phyloP scores from a whole-genome alignment of 305 asterid species.

The Fraxinus floribunda region DNA sequence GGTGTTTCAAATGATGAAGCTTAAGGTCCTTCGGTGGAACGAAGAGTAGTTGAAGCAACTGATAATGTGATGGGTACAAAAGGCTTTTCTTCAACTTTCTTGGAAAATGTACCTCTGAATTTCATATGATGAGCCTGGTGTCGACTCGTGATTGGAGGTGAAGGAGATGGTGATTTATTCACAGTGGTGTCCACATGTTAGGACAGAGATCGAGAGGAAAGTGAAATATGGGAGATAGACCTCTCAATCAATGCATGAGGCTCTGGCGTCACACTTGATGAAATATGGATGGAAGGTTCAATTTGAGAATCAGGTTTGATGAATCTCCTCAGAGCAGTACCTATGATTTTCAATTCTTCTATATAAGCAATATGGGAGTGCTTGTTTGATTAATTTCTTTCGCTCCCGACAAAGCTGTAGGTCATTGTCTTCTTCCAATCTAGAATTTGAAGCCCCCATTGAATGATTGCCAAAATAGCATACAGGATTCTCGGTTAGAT shows the following conservation, averaged over 20 bases:
- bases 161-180: conserved; percentile 57
- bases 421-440: conserved; percentile 80
- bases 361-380: conserved; percentile 88
- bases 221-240: conserved; percentile 50
- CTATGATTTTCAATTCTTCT: conserved; percentile 61
- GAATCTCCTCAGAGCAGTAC: conserved; percentile 66
- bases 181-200: conserved; percentile 40
- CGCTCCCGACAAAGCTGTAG: conserved; percentile 91
- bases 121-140: conserved; percentile 67
- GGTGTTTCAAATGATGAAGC: conserved; percentile 55
- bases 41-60: conserved; percentile 59
- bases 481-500: conserved; percentile 11
- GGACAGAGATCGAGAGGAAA: conserved; percentile 48
- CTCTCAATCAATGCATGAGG: conserved; percentile 49
- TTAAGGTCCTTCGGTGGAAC: conserved; percentile 41
- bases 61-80: conserved; percentile 51
- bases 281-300: conserved; percentile 47
- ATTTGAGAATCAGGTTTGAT: conserved; percentile 63
- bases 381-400: conserved; percentile 90
- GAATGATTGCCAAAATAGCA: conserved; percentile 27
- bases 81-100: conserved; percentile 79
- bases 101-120: conserved; percentile 60
- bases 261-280: conserved; percentile 53
- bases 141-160: conserved; percentile 49
- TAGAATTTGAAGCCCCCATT: conserved; percentile 90